Percentiles rank a stretch among this genome's conserved stretches.
Conservation (phyloP, 495 filamentous ascomycete species). For the Trichoderma virens region DNA sequence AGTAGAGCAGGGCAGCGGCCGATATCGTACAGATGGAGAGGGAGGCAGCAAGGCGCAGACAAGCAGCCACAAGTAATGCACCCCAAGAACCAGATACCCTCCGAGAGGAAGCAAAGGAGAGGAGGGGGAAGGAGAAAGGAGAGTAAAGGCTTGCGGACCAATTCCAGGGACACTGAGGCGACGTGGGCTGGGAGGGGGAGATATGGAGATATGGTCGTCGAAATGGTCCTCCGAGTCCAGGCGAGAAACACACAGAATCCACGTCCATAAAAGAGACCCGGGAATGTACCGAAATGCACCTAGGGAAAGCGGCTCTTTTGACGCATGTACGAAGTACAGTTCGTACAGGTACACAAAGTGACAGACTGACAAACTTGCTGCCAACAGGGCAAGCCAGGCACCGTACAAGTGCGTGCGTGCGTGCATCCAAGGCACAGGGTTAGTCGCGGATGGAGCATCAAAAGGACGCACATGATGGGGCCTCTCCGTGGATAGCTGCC, state of each 20-base stretch:
- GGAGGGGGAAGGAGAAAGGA: background rate
- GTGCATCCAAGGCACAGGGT: background rate
- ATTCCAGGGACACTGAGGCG: background rate
- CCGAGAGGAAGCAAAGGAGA: background rate
- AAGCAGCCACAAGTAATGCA: background rate
- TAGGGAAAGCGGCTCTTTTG: background rate
- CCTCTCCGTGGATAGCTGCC: background rate
- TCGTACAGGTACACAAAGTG: background rate
- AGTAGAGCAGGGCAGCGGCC: too few species aligned
- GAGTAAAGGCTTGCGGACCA: background rate
- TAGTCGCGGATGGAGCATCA: background rate
- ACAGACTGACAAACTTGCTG: background rate
- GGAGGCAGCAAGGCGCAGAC: background rate
- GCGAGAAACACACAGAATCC: background rate
- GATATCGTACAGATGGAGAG: too few species aligned
- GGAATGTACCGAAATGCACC: slow-evolving; percentile 6
- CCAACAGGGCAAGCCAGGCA: background rate
- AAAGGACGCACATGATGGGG: background rate
- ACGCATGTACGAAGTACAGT: background rate
- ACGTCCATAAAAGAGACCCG: background rate
- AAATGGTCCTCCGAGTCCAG: background rate
- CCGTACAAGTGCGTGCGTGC: background rate
- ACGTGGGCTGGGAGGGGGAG: background rate
- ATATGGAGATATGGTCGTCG: slow-evolving; percentile 1
- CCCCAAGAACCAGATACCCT: background rate